Base-by-base conservation (phyloP, 306 rosid genomes). In the Phaseolus lunatus region DNA sequence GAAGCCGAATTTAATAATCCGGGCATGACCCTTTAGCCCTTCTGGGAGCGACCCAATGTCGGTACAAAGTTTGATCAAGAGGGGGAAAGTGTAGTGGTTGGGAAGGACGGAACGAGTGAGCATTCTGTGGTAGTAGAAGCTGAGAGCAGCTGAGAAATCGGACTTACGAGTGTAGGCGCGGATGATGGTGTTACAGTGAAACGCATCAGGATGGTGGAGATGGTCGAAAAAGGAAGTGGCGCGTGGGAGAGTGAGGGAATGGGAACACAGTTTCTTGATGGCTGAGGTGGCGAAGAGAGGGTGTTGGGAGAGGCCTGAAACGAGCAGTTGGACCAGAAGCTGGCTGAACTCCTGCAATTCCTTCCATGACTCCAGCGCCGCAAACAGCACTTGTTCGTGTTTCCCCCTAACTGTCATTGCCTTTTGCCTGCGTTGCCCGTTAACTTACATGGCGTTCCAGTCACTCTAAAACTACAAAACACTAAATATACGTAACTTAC, bases 31-130 rank as follows among this genome's bases (percentile, higher is more conserved):
- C 84, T 91, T 88, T 65, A 66, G 83, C 7, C 90, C 88, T 52
- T 85, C 85, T 33, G 10, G 23, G 41, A 67, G 37, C 0, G 62
- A 72, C 49, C 84, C 53, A 0, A 47, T 18, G 9, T 74, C 91
- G 9, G 72, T 73, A 2, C 85, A 86, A 2, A 77, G 70, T 66
- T 91, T 91, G 49, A 91, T 70, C 18, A 91, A 9, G 41, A 88
- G 78, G 2, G 94, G 94, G 63, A 89, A 91, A 13, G 94, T 89
- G 63, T 85, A 88, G 61, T 88, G 86, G 61, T 91, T 87, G 0
- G 91, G 92, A 11, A 64, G n/a, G 33, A 88, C 65, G 19, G 16
- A 65, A 5, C 81, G 68, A 1, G 81, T 68, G 9, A 81, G 79
- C 94, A 91, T 89, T 43, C 58, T 69, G 43, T 78, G 27, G 18